Evolutionary conservation across 2,329 filamentous ascomycete species (phyloP), one percentile per base, ranked within the genome.

Genomic region (Penicillium crustosum): DNA sequence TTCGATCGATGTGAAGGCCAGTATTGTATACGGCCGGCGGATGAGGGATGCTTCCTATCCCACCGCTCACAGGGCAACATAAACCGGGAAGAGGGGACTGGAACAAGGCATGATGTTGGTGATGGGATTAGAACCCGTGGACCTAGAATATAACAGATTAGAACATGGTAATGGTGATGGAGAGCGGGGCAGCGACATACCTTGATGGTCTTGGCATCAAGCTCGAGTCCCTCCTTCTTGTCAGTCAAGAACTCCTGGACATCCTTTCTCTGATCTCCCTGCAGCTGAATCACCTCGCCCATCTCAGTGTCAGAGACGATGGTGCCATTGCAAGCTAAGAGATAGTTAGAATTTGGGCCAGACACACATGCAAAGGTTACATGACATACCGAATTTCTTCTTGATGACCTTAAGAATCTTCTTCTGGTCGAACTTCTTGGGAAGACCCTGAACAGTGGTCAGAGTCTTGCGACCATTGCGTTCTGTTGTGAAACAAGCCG

Each of bases 391-490:
- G 75, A 97, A 97, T 78, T 96, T 94, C 87, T 97, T 97, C 89
- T 97, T 97, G 85, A 97, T 96, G 81, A 96, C 93, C 85, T 97
- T 97, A 74, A 99, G 88, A 78, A 99, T 97, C 84, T 97, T 97
- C 88, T 97, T 97, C 81, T 94, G 92, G 82, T 97, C 93, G 76
- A 97, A 97, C 78, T 97, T 97, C 84, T 94, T 94, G 66, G 94
- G 93, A 74, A 99, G 88, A 81, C 94, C 94, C 86, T 97, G 93
- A 75, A 99, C 93, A 73, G 94, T 99, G 73, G 94, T 99, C 89
- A 99, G 86, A 84, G 94, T 97, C 87, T 99, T 99, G 81, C 94
- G 94, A 88, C 94, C 94, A 97, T 99, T 99, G 83, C 94, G 94
- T 84, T 99, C 93, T 97, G 78, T 69, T 61, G 35, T 45, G 58